Evolutionary conservation across 2,329 filamentous ascomycete genomes (phyloP), one percentile per base, ranked within the genome.

Genomic region (Phialophora verrucosa): DNA sequence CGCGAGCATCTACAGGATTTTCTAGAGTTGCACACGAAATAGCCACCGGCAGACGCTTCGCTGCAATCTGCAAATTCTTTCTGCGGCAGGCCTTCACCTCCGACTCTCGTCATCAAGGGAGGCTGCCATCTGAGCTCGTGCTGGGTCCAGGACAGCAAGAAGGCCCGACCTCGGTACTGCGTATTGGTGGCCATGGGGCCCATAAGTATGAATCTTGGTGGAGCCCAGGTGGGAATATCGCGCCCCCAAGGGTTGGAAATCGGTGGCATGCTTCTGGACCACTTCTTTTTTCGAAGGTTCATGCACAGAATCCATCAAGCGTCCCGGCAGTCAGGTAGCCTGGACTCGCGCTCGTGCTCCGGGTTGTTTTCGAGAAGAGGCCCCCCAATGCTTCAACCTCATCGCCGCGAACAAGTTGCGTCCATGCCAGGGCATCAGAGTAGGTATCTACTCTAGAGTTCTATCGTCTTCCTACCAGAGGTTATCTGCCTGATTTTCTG

Each of bases 201-300:
- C 47, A 59, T 50, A 50, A n/a, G 14, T 35, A 6, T 47, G 27
- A 59, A 35, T 29, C 23, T 31, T 11, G 31, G 57, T 59, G 57
- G 57, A 51, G 14, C 38, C 14, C 12, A 14, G 31, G 56, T 59
- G 56, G 56, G 35, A 27, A 49, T 38, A n/a, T 59, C 20, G 38
- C 35, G 38, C 23, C 38, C 29, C 6, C 25, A 59, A 35, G 58
- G 59, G 49, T 54, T 61, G 49, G 49, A 44, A 61, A 51, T 20
- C 35, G 29, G 53, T 58, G 61, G 61, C 51, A 55, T 35, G 61
- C 53, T 62, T 62, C 59, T 63, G 61, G 61, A 57, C 53, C 61
- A 55, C 59, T 54, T 55, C 50, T 25, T 50, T 31, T 59, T 59
- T 51, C 31, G 23, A 50, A 20, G 53, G 59, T 57, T 63, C 61